These are phyloP conservation scores for Prototheca stagnorum DNA, from an alignment of 163 green algal species.

Conservation along the genomic window DNA sequence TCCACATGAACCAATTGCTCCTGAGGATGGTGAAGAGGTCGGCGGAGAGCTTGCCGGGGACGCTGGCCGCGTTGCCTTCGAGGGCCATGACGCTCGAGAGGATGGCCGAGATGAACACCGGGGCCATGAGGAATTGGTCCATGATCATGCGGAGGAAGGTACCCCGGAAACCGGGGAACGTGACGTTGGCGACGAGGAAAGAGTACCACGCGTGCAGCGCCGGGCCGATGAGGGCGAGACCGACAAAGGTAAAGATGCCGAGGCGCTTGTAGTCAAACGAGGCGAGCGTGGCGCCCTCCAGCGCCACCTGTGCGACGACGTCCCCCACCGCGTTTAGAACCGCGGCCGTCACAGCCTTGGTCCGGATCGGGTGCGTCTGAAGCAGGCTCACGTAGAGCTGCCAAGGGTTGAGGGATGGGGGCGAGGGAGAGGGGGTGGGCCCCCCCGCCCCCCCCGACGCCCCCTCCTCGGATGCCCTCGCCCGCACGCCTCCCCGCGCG, in stretches of 20 bases:
- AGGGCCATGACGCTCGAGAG: slow-evolving; percentile 13
- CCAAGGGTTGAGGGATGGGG: too few species aligned
- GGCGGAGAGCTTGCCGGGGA: slow-evolving; percentile 52
- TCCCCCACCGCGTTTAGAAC: slow-evolving; percentile 70
- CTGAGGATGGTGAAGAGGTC: slow-evolving; percentile 50
- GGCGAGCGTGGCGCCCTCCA: slow-evolving; percentile 38
- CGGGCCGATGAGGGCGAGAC: slow-evolving; percentile 49
- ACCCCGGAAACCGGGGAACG: not conserved
- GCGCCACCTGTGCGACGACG: slow-evolving; percentile 46
- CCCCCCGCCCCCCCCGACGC: too few species aligned
- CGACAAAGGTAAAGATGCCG: slow-evolving; percentile 54
- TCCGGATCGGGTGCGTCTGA: too few species aligned
- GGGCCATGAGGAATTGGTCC: slow-evolving; percentile 76
- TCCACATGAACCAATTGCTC: slow-evolving; percentile 87
- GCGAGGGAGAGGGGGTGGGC: too few species aligned
- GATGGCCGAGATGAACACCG: slow-evolving; percentile 53
- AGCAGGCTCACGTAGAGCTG: too few species aligned
- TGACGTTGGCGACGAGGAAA: too few species aligned
- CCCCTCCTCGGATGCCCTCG: too few species aligned
- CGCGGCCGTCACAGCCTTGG: slow-evolving; percentile 53
- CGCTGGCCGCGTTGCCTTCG: slow-evolving; percentile 34
- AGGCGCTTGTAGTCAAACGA: slow-evolving; percentile 43
- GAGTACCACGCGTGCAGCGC: slow-evolving; percentile 69
- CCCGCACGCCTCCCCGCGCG: too few species aligned
- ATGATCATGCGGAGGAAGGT: slow-evolving; percentile 30